Percentiles rank a stretch among this genome's conserved stretches.
phyloP scores from a whole-genome alignment of 768 basidiomycete genomes.

The Thelephora aurantiotincta region DNA sequence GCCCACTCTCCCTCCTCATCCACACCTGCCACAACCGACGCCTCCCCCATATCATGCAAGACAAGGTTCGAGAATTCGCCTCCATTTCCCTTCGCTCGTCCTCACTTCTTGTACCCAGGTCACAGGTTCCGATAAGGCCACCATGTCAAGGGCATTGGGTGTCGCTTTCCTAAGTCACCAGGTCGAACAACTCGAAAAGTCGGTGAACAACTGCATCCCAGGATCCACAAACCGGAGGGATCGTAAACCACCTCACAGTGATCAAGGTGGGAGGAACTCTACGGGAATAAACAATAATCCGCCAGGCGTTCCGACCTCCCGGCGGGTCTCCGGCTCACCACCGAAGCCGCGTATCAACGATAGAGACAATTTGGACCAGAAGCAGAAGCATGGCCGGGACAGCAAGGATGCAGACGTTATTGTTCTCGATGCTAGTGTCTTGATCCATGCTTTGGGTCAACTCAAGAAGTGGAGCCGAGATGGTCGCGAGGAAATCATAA shows the following conservation, averaged over 20 bases:
- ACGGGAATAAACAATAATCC: background rate
- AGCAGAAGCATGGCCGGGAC: constrained; percentile 6
- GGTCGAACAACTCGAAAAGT: constrained; percentile 77
- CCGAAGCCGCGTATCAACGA: background rate
- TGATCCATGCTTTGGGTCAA: constrained; percentile 63
- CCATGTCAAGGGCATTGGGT: constrained; percentile 79
- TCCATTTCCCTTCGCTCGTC: no score
- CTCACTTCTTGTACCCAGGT: no score
- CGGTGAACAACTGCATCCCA: constrained; percentile 35
- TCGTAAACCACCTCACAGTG: constrained; percentile 11
- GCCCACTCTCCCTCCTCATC: no score
- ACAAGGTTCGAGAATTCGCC: no score
- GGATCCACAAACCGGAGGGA: constrained; percentile 52
- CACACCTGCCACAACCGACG: no score
- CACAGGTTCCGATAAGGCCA: constrained; percentile 31
- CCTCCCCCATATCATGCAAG: no score
- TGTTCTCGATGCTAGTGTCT: constrained; percentile 70
- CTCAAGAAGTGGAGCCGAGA: constrained; percentile 76
- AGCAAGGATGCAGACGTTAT: constrained; percentile 60
- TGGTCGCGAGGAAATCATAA: constrained; percentile 61
- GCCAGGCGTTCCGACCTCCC: background rate
- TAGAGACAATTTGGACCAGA: constrained; percentile 3
- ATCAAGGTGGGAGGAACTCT: constrained; percentile 3
- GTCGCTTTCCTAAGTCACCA: constrained; percentile 81
- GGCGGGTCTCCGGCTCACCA: no score